Evolutionary conservation across 2,329 filamentous ascomycete genomes (phyloP), one percentile per base, ranked within the genome.

Genomic region (Fusarium secorum): DNA sequence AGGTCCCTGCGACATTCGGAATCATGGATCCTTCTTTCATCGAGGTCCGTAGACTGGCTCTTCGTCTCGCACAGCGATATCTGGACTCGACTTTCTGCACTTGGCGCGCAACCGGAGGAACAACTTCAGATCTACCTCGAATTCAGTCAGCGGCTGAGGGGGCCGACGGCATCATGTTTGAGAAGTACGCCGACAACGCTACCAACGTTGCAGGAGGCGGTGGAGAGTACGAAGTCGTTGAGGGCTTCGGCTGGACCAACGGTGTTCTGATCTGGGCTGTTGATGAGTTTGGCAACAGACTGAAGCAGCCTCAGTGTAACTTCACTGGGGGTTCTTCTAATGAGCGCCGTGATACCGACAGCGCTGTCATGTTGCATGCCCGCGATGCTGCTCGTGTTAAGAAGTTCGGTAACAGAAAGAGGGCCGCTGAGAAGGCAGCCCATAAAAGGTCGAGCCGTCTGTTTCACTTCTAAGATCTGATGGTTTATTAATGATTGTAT

Each of bases 231-330:
- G 85, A 87, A 58, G 90, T 92, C 10, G 90, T 91, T 5, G 88
- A 91, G 79, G 90, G 90, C 2, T 92, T 92, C 72, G 90, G 90
- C 11, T 92, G 90, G 90, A 88, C 87, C 2, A 92, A 92, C 71
- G 90, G 90, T 33, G 89, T 91, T 56, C 78, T 92, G 33, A 87
- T 92, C 56, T 92, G 89, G 89, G 83, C 85, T 2, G 89, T 85
- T 13, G 90, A 92, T 73, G 84, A 83, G 11, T 92, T 92, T 79
- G 86, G 83, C 17, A 82, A 85, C 73, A 79, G 84, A 71, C 77
- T 92, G 62, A 83, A 77, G 71, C 80, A 85, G 30, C 89, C 90
- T 0, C 81, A 90, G 48, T 89, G 87, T 68, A 85, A 85, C 11
- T 81, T 87, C 54, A 80, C 88, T 42, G 78, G 81, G 55, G 81